Evolutionary conservation across 2,329 filamentous ascomycete species (phyloP).

Genomic region (Coniochaeta sp.): DNA sequence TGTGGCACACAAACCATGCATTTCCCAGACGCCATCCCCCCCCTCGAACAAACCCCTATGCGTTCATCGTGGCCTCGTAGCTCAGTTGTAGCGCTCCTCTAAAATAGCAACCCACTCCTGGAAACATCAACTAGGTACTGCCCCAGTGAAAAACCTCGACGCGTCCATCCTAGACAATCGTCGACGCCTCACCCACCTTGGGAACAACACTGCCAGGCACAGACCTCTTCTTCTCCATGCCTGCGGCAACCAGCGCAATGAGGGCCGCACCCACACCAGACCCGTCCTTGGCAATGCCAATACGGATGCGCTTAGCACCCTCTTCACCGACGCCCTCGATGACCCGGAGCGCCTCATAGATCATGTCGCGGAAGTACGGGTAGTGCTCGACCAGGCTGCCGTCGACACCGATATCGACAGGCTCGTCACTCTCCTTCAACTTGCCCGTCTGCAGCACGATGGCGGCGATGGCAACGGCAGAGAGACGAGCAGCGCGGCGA

Average conservation of each 20-base stretch:
- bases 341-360: constrained; percentile 71
- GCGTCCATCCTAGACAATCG: constrained; percentile 12
- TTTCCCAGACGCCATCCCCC: no score
- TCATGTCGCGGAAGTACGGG: constrained; percentile 82
- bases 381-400: constrained; percentile 94
- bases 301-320: constrained; percentile 80
- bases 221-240: constrained; percentile 43
- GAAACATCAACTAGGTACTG: no score
- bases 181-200: constrained; percentile 13
- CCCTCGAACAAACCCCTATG: no score
- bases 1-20: no score
- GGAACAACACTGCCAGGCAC: background rate
- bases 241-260: constrained; percentile 82
- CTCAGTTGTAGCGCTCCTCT: no score
- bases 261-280: constrained; percentile 92
- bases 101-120: no score
- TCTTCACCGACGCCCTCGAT: constrained; percentile 70
- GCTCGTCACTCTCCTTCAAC: constrained; percentile 58
- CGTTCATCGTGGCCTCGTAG: no score
- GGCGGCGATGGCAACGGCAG: constrained; percentile 80
- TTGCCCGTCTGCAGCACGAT: constrained; percentile 76
- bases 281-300: constrained; percentile 95
- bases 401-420: constrained; percentile 87
- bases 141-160: background rate
- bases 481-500: constrained; percentile 78